Base-by-base conservation (phyloP, 345 rosid species). In the Orychophragmus violaceus region DNA sequence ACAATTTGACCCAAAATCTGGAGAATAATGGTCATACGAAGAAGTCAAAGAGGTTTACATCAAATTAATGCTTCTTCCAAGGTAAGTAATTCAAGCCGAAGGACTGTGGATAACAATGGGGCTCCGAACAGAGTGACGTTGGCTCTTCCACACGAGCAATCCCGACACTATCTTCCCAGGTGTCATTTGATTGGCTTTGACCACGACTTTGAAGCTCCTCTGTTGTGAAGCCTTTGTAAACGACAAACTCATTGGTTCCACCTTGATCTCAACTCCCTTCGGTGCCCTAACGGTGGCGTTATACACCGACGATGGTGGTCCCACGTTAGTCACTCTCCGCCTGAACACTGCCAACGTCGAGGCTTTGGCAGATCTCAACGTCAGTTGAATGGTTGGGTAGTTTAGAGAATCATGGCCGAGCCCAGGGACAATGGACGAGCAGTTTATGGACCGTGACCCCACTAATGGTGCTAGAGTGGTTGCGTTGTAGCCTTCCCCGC, bases 361-460 rank as follows among this genome's bases (percentile, higher is more conserved):
- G 10, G 65, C 27, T 51, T 70, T 36, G 33, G 65, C 73, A 1
- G 59, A 54, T 65, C 55, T 67, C 64, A 80, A 24, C 23, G 69
- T 67, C 2, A 92, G 82, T 16, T 92, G 98, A 76, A 92, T 82
- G 0, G 97, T 82, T 32, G 97, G 97, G 73, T 92, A 92, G 77
- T 92, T 92, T 6, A 92, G 76, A 14, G 91, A 83, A 69, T 87
- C 98, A 12, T 80, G 80, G 29, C 96, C 91, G 13, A 82, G 42
- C 44, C 89, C 91, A 0, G 91, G 91, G 25, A 87, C 68, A 53
- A 89, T 66, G 1, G 89, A 78, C 27, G 96, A 83, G 67, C 98
- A 92, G 63, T 82, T 87, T 22, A 83, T 50, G 18, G 82, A 73
- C 50, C 80, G 67, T 50, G 76, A 65, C 3, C 89, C 91, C 5